Evolutionary conservation across 2,329 filamentous ascomycete genomes (phyloP), one percentile per base, ranked within the genome.

Genomic region (Talaromyces sp.): DNA sequence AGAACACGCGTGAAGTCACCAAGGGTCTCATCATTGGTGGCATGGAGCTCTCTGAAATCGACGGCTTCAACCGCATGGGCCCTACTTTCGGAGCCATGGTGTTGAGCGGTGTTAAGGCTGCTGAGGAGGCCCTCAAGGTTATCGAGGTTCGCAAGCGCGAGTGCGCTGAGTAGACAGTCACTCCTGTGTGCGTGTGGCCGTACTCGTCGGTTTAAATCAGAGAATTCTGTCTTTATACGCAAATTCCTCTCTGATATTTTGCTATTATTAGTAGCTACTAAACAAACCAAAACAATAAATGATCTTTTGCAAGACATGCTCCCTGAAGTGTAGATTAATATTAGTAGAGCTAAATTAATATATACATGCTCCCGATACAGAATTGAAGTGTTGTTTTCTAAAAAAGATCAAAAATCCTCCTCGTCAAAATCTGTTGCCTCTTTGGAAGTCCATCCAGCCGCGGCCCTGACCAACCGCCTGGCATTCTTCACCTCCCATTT

Each of bases 51-150:
- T 90, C 87, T 62, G 92, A 96, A 77, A 87, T 96, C 32, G 92
- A 96, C 70, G 92, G 91, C 19, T 90, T 91, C 64, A 96, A 96
- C 80, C 86, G 92, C 58, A 96, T 96, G 92, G 93, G 85, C 2
- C 90, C 90, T 43, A 93, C 90, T 1, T 95, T 95, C 73, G 91
- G 91, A 60, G 92, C 92, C 57, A 96, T 96, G 92, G 90, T 85
- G 21, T 82, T 96, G 43, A 89, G 84, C 60, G 92, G 92, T 66
- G 89, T 96, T 70, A 96, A 96, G 83, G 92, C 92, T 69, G 92
- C 92, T 10, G 91, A 96, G 79, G 91, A 93, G 77, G 89, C 89
- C 0, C 79, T 96, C 65, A 85, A 82, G 66, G 83, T 96, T 60
- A 92, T 91, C 67, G 90, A 95, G 41, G 77, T 85, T 67, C 86